Evolutionary conservation across 768 basidiomycete species (phyloP), one percentile per base, ranked within the genome.

Genomic region (Calocybe cyanea): DNA sequence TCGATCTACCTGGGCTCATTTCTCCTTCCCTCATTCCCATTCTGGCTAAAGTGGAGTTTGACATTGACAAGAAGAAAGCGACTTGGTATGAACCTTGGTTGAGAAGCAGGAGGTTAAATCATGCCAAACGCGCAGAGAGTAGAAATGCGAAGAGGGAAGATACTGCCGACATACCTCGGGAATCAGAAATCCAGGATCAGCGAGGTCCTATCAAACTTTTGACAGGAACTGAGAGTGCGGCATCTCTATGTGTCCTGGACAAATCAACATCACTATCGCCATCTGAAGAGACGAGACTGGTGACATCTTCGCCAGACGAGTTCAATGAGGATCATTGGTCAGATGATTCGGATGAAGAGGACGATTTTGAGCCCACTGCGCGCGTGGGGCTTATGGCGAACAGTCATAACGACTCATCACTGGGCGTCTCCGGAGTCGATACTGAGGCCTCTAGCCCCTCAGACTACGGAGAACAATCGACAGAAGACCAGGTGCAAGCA

Each of bases 21-120:
- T 80, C 82, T 5, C 63, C 77, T 38, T 77, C 83, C 19, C 65
- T 89, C 18, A 81, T 91, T 43, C 88, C 87, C 4, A 83, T 96
- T 45, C 76, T 98, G 21, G 94, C 92, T 39, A 94, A 94, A 63
- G 81, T 98, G 10, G 93, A 97, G 62, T 96, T 98, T 56, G 92
- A 96, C 61, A 85, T 98, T 55, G 94, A 96, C 63, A 72, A 72
- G 31, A 70, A 78, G 42, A 83, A 75, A 52, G 93, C 92, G 2
- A 68, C 69, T 2, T 96, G 93, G 93, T 93, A 84, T 52, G 83
- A 83, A n/a, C 81, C 83, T 7, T 95, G 90, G 89, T 49, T 82
- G 20, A 73, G 81, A 46, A 87, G 81, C 56, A 68, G 87, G 46
- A 73, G 73, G 47, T 66, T 71, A 38, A 81, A 81, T 47, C 75